A percentile compares a stretch with the other conserved stretches of the same genome.
Evolutionary conservation across 2,329 filamentous ascomycete species (phyloP).

Genomic region (Colletotrichum cordylinicola): DNA sequence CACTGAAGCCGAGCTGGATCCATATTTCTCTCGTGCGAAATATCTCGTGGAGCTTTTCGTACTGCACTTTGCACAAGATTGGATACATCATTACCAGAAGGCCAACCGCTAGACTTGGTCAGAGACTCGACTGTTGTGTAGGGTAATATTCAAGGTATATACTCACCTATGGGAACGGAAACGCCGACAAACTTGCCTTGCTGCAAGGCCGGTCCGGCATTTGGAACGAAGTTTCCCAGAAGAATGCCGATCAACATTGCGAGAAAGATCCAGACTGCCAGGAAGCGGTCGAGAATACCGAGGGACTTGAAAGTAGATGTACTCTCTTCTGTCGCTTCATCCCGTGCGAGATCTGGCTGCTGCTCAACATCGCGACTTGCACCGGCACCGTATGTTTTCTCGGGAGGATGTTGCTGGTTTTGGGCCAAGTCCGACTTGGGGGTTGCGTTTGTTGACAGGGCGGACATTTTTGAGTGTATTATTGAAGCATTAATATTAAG

Average conservation of each 20-base stretch:
- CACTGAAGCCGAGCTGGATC: conserved; percentile 79
- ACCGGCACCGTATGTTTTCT: background rate
- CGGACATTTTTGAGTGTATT: background rate
- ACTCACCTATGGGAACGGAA: conserved; percentile 67
- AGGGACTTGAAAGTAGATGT: conserved; percentile 59
- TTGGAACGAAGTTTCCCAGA: conserved; percentile 75
- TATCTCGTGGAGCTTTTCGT: conserved; percentile 74
- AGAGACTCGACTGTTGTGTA: background rate
- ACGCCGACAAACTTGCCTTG: conserved; percentile 75
- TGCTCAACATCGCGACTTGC: conserved; percentile 12
- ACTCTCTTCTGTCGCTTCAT: conserved; percentile 11
- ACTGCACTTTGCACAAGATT: conserved; percentile 86
- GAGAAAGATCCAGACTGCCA: conserved; percentile 77
- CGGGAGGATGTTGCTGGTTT: background rate
- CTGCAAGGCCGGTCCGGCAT: conserved; percentile 66
- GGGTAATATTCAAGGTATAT: background rate
- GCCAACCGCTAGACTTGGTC: conserved; percentile 65
- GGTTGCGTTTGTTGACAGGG: background rate
- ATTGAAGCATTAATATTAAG: background rate
- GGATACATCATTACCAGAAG: conserved; percentile 95
- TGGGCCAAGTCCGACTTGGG: background rate
- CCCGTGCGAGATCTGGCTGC: background rate
- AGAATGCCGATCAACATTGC: conserved; percentile 80
- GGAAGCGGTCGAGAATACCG: conserved; percentile 65
- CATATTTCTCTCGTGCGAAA: conserved; percentile 69